These are phyloP conservation scores for Salix exigua DNA, from an alignment of 345 rosid genomes.

Conservation along the genomic window DNA sequence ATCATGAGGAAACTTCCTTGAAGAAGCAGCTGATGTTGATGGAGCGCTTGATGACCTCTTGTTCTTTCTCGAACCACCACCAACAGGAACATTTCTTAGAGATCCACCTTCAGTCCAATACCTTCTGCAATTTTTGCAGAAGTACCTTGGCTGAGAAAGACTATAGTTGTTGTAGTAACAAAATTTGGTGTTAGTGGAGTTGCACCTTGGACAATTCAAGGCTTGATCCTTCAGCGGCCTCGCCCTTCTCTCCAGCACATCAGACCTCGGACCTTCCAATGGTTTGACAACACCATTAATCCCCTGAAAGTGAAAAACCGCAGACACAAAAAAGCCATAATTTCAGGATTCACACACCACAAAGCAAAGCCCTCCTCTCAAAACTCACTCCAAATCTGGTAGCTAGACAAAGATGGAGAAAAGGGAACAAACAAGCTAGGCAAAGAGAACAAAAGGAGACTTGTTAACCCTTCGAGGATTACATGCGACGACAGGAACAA, in stretches of 20 bases:
- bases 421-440: constrained; percentile 25
- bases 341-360: constrained; percentile 21
- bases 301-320: constrained; percentile 28
- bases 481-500: constrained; percentile 6
- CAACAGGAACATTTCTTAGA: constrained; percentile 56
- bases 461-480: constrained; percentile 24
- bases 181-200: constrained; percentile 48
- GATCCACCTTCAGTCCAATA: constrained; percentile 66
- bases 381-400: background rate
- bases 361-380: background rate
- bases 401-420: background rate
- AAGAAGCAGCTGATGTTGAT: constrained; percentile 16
- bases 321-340: constrained; percentile 18
- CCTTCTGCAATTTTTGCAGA: constrained; percentile 58
- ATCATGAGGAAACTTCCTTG: constrained; percentile 23
- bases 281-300: constrained; percentile 26
- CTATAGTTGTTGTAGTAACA: constrained; percentile 64
- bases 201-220: constrained; percentile 57
- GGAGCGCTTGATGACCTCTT: constrained; percentile 33
- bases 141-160: constrained; percentile 55
- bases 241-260: constrained; percentile 24
- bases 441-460: constrained; percentile 17
- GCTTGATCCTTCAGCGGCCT: constrained; percentile 42
- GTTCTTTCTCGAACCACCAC: constrained; percentile 60
- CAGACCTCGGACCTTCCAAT: constrained; percentile 33